Evolutionary conservation across 2,329 filamentous ascomycete species (phyloP).

Genomic region (Talaromyces sp.): DNA sequence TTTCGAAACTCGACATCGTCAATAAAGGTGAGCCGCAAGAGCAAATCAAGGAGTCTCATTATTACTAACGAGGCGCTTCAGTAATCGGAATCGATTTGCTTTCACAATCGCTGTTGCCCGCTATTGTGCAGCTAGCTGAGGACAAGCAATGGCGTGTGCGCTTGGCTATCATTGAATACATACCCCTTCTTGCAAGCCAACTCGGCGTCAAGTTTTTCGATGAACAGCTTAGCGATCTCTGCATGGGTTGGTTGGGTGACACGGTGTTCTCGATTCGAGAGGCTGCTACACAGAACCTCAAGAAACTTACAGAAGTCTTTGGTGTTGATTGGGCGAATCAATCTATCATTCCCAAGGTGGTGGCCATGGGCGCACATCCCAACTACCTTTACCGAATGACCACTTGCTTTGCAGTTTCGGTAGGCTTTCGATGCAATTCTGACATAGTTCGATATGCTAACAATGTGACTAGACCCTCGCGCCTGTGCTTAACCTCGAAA

Average conservation of each 20-base stretch:
- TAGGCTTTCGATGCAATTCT: constrained; percentile 49
- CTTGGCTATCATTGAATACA: constrained; percentile 98
- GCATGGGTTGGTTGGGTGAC: constrained; percentile 98
- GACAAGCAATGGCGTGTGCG: constrained; percentile 99
- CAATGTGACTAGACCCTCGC: constrained; percentile 70
- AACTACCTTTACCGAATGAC: constrained; percentile 99
- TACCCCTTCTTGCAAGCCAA: constrained; percentile 90
- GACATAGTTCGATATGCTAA: constrained; percentile 26
- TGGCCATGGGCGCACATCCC: constrained; percentile 95
- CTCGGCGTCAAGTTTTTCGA: constrained; percentile 97
- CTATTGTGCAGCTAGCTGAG: constrained; percentile 94
- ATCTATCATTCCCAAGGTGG: constrained; percentile 97
- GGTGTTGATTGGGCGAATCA: constrained; percentile 96
- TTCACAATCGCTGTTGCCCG: constrained; percentile 92
- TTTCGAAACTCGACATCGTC: constrained; percentile 97
- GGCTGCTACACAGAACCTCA: constrained; percentile 93
- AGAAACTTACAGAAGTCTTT: constrained; percentile 98
- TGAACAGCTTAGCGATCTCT: constrained; percentile 89
- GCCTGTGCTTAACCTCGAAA: constrained; percentile 85
- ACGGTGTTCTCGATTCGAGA: constrained; percentile 98
- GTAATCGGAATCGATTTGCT: constrained; percentile 97
- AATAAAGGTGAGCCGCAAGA: constrained; percentile 69
- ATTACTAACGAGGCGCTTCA: constrained; percentile 35
- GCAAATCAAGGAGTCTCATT: not conserved
- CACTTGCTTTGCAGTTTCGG: constrained; percentile 97